Evolutionary conservation across 148 eudicot genomes (phyloP), one percentile per base, ranked within the genome.

Genomic region (Rheum nobile): DNA sequence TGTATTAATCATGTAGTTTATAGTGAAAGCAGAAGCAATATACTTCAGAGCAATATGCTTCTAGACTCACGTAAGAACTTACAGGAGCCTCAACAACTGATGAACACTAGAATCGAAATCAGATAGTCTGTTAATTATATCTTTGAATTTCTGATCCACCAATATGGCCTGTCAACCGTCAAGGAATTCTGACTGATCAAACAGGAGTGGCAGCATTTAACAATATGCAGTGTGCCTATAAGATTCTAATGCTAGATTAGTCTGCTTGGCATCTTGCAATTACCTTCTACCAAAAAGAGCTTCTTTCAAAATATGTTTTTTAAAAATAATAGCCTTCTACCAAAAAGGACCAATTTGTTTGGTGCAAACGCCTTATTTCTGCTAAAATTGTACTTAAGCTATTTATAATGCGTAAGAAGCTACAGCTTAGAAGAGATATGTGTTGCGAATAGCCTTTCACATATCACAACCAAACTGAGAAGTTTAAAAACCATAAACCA

Each of bases 21-120:
- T 48, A 21, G 24, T 37, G 19, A 28, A 78, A 75, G 29, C 38
- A 72, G 41, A 59, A 72, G 72, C 31, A 55, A 41, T 14, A 26
- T 28, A 63, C n/a, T 9, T 26, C 24, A 63, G 10, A 63, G 16
- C 7, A 68, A 13, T n/a, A 17, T 35, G 67, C 71, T 71, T 41
- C 73, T 71, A 39, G n/a, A 21, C 9, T 38, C 1, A 13, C 21
- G 26, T 50, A 70, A 34, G 32, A 79, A 75, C 98, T 91, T 87
- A 94, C 98, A 94, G 79, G 83, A 91, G 91, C 75, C 91, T 89
- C 85, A 79, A 72, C 24, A 91, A 80, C 82, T 88, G 83, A 85
- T 84, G 84, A 61, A 86, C 84, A 39, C 93, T 88, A 75, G 97
- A 84, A 83, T 94, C 98, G 21, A 84, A 85, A 80, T 75, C 77